phyloP scores from a whole-genome alignment of 306 rosid species.

The Ammopiptanthus mongolicus region DNA sequence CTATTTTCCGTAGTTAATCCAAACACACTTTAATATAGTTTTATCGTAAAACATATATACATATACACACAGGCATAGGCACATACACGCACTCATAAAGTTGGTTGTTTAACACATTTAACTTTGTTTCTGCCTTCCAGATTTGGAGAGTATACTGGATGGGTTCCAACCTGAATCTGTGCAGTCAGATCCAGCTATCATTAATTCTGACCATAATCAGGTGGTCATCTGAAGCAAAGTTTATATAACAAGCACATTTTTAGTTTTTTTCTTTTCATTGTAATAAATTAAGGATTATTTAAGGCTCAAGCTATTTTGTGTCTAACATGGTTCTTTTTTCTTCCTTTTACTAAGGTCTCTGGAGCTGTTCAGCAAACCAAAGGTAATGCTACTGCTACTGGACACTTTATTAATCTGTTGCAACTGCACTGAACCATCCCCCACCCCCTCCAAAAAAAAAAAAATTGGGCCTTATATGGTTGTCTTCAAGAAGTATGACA shows the following conservation, averaged over 20 bases:
- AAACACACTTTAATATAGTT: neutral
- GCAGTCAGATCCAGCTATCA: constrained; percentile 25
- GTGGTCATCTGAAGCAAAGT: constrained; percentile 33
- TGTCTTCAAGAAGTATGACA: constrained; percentile 6
- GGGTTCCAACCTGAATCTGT: constrained; percentile 39
- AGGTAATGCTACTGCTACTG: constrained; percentile 28
- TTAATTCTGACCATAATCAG: constrained; percentile 51
- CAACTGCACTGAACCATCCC: neutral
- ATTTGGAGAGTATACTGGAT: constrained; percentile 38
- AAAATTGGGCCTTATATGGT: neutral
- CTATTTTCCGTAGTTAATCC: too few species aligned
- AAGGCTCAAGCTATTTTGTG: constrained; percentile 2
- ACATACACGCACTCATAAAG: neutral
- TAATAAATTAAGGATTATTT: neutral
- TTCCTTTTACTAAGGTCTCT: constrained; percentile 36
- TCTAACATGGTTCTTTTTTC: constrained; percentile 4
- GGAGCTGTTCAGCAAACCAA: constrained; percentile 35
- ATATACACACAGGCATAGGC: too few species aligned
- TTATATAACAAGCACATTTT: neutral
- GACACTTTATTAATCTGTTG: neutral
- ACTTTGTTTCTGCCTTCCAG: constrained; percentile 38
- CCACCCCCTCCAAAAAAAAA: neutral
- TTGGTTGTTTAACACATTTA: constrained; percentile 23
- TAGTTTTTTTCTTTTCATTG: neutral
- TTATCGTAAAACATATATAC: neutral